Evolutionary conservation across 176 grass and related monocot genomes (phyloP), one percentile per base, ranked within the genome.

Genomic region (Coix lacrymajobi): DNA sequence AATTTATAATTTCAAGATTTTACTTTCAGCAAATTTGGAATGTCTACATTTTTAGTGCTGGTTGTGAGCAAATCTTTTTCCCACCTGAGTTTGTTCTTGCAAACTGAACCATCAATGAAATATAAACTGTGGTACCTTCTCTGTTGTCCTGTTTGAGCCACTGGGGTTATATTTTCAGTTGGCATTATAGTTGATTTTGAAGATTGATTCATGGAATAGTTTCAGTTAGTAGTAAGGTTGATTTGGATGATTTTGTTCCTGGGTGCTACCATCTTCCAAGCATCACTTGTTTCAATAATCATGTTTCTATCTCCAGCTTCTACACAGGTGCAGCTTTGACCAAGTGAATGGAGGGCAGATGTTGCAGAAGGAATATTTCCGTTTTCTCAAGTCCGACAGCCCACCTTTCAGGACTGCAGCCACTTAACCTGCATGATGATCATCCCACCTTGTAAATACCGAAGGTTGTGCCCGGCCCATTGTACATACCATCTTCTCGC

Each of bases 321-420:
- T 86, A 91, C n/a, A n/a, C 86, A 92, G 82, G 66, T 97, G 92
- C 79, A 89, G 76, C 70, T 97, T 94, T 62, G 95, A 97, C 85
- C 88, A 79, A 80, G 90, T 92, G 43, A 92, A 84, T 30, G 95
- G 92, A 6, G 95, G 95, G 29, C 90, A 91, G 82, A 97, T 97
- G 95, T 63, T 74, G 0, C 92, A 97, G 86, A 89, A 91, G 73
- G 95, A 94, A 62, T 91, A 81, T 46, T 83, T 85, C 46, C 85
- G 54, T 30, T 97, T 94, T 89, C 79, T 94, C 1, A 91, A 93
- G 30, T 38, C 70, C 22, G 86, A 84, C 36, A 70, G 22, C 8
- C 20, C 75, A 40, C 68, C 61, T 40, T 3, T 52, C 49, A 74
- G 79, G 80, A 74, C 80, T 3, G 11, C 51, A 24, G 25, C 39